Evolutionary conservation across 345 rosid species (phyloP).

Genomic region (Populus nigra): DNA sequence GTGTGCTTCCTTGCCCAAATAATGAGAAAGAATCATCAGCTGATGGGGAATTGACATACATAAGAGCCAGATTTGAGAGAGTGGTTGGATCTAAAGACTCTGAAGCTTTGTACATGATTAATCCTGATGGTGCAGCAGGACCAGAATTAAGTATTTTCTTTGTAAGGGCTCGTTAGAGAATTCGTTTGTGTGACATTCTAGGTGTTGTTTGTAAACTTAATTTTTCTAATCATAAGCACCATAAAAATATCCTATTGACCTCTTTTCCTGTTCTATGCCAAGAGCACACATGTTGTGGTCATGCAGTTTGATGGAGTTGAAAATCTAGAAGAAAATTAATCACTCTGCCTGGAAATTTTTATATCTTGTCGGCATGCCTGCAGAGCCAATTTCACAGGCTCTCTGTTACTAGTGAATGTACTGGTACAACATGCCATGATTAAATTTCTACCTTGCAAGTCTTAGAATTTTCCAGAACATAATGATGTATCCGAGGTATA

Average conservation of each 20-base stretch:
- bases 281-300: not conserved
- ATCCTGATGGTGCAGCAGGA: conserved; percentile 83
- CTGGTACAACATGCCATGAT: not conserved
- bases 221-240: not conserved
- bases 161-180: conserved; percentile 52
- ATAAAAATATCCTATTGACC: not conserved
- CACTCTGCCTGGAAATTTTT: not conserved
- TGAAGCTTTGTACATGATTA: conserved; percentile 89
- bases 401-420: not conserved
- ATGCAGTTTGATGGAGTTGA: not conserved
- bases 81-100: conserved; percentile 89
- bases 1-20: conserved; percentile 72
- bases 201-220: not conserved
- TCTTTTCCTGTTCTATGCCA: not conserved
- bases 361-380: not conserved
- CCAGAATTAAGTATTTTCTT: conserved; percentile 93
- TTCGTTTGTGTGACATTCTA: not conserved
- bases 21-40: conserved; percentile 48
- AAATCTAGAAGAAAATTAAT: not conserved
- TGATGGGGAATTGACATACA: conserved; percentile 78
- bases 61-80: conserved; percentile 86
- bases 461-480: not conserved
- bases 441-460: not conserved
- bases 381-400: not conserved
- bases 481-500: no score